A percentile compares a stretch with the other conserved stretches of the same genome.
Evolutionary conservation across 2,329 filamentous ascomycete species (phyloP).

Genomic region (Verticillium klebahnii): DNA sequence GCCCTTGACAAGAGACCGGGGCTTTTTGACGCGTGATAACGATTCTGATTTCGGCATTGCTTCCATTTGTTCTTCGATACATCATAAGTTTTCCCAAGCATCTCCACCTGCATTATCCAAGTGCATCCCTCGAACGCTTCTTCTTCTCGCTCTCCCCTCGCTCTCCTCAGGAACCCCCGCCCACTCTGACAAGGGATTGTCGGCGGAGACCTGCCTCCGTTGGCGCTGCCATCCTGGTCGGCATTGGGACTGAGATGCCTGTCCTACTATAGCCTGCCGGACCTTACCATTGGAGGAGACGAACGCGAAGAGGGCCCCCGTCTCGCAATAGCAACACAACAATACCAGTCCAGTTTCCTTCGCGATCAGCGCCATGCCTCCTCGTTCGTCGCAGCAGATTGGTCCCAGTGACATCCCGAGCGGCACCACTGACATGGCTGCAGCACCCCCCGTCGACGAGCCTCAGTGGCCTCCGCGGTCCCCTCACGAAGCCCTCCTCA

Average conservation of each 20-base stretch:
- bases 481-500: constrained; percentile 58
- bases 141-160: background rate
- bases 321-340: background rate
- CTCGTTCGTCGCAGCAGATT: constrained; percentile 8
- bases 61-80: background rate
- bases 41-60: background rate
- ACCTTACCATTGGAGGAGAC: background rate
- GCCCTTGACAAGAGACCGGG: background rate
- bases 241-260: background rate
- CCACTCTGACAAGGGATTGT: background rate
- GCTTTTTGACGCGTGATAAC: background rate
- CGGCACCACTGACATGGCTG: background rate
- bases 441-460: constrained; percentile 27
- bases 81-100: background rate
- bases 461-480: constrained; percentile 64
- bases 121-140: background rate
- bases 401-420: background rate
- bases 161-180: background rate
- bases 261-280: background rate
- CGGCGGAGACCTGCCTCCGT: background rate
- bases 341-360: background rate
- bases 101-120: background rate
- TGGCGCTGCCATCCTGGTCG: background rate
- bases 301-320: background rate
- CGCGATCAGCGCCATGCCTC: constrained; percentile 11